Base-by-base conservation (phyloP, 2,329 filamentous ascomycete species). In the Cladophialophora chaetospira region DNA sequence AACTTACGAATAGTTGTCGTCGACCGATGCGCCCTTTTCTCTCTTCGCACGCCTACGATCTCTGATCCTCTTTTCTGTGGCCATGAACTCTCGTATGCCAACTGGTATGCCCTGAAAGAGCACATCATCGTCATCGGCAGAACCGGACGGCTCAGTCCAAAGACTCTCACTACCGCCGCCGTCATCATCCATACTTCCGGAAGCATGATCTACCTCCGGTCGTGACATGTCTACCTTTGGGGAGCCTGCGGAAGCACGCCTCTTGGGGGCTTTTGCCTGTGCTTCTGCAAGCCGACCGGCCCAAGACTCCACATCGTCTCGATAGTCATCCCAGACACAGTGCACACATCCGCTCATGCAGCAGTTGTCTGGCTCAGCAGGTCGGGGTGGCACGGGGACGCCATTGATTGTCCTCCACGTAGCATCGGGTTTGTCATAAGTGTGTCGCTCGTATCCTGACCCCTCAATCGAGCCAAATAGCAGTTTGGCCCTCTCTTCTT, bases 261-360 rank as follows among this genome's bases (percentile, higher is more conserved):
- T 38, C 21, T 55, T 61, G 2, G 50, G 36, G 10, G 57, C 53
- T 21, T 64, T 64, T 26, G 69, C 69, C 65, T 86, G 82, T 1
- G 90, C 91, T 68, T 87, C 81, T 3, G 78, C 75, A 31, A 81
- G 83, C 57, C 85, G 82, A 11, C 78, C 76, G 3, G 86, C 88
- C 90, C 91, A 97, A 56, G 89, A 88, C 72, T 97, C 92, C 74
- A 97, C 81, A 50, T 97, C 94, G 64, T 99, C 93, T 6, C 92
- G 82, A 73, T 87, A 97, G 51, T 85, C 79, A 67, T 97, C 92
- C 92, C 92, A 97, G 2, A 97, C 94, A 72, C 94, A 99, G 72
- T 97, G 92, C 46, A 96, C 93, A 71, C 94, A 99, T 2, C 94
- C 94, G 69, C 89, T 94, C 94, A 99, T 99, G 75, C 94, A 99